These are phyloP conservation scores for Lasiodiplodia gonubiensis DNA, from an alignment of 2,329 filamentous ascomycete species.

Conservation along the genomic window DNA sequence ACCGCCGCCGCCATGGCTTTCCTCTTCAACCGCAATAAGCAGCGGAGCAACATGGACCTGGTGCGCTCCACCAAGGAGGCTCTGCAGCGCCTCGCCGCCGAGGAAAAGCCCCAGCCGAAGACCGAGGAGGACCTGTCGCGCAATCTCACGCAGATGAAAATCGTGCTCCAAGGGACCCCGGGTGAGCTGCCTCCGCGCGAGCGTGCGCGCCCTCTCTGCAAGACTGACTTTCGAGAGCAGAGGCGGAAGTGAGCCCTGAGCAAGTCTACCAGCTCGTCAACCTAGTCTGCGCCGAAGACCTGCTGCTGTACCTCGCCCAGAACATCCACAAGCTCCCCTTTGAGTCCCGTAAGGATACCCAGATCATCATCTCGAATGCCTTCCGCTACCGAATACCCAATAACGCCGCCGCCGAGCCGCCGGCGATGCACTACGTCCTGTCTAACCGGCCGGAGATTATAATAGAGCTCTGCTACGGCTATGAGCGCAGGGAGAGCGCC, in stretches of 20 bases:
- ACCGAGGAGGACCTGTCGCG: slow-evolving; percentile 84
- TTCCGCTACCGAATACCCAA: slow-evolving; percentile 81
- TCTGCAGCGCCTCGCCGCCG: slow-evolving; percentile 60
- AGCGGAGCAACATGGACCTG: slow-evolving; percentile 67
- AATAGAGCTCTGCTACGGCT: slow-evolving; percentile 79
- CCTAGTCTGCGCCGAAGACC: slow-evolving; percentile 84
- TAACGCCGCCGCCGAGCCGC: slow-evolving; percentile 72
- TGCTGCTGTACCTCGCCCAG: slow-evolving; percentile 81
- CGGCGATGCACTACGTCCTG: slow-evolving; percentile 87
- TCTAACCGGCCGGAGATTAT: slow-evolving; percentile 86
- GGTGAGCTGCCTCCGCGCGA: slow-evolving; percentile 58
- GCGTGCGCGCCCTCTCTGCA: not conserved
- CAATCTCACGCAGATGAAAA: slow-evolving; percentile 87
- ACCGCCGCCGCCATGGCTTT: slow-evolving; percentile 65
- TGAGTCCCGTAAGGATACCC: slow-evolving; percentile 93
- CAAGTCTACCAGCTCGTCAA: slow-evolving; percentile 86
- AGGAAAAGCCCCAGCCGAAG: slow-evolving; percentile 68
- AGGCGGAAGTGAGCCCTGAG: slow-evolving; percentile 77
- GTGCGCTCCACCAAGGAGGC: slow-evolving; percentile 68
- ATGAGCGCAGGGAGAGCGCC: slow-evolving; percentile 87
- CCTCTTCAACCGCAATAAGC: slow-evolving; percentile 65
- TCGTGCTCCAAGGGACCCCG: slow-evolving; percentile 89
- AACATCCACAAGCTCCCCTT: slow-evolving; percentile 88
- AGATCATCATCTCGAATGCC: slow-evolving; percentile 93
- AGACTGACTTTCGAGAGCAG: slow-evolving; percentile 5